Evolutionary conservation across 306 rosid genomes (phyloP).

Genomic region (Adenanthera pavonina): DNA sequence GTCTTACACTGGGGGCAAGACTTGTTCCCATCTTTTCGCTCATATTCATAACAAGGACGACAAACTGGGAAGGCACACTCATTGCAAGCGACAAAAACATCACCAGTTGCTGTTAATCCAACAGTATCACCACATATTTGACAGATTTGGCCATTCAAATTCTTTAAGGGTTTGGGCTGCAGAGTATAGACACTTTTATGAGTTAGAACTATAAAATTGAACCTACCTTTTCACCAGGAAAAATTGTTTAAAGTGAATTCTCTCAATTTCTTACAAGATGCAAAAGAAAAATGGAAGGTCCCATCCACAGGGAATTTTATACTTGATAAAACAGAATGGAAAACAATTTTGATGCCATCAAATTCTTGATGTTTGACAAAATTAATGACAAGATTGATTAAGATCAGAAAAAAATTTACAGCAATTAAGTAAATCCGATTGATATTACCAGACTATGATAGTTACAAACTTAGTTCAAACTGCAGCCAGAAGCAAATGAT

Average conservation of each 20-base stretch:
- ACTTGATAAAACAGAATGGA: neutral
- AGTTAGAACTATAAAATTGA: constrained; percentile 25
- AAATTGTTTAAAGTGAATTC: neutral
- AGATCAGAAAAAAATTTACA: neutral
- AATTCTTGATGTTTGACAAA: neutral
- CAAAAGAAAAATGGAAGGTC: neutral
- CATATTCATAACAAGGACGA: constrained; percentile 84
- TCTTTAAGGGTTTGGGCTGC: constrained; percentile 81
- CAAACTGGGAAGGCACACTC: constrained; percentile 97
- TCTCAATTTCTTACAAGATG: neutral
- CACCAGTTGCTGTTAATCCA: constrained; percentile 78
- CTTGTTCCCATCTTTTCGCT: constrained; percentile 79
- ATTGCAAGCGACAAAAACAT: constrained; percentile 87
- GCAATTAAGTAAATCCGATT: too few relatives aligned
- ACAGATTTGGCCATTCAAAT: constrained; percentile 85
- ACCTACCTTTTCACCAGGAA: neutral
- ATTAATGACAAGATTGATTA: neutral
- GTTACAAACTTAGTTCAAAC: neutral
- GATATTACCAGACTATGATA: neutral
- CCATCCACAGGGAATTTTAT: neutral
- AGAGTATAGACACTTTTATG: constrained; percentile 24
- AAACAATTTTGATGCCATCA: constrained; percentile 1
- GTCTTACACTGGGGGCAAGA: constrained; percentile 96
- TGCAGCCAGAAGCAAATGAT: neutral
- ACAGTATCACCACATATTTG: constrained; percentile 89